Evolutionary conservation across 257 asterid species (phyloP), one percentile per base, ranked within the genome.

Genomic region (Gentiana dahurica): DNA sequence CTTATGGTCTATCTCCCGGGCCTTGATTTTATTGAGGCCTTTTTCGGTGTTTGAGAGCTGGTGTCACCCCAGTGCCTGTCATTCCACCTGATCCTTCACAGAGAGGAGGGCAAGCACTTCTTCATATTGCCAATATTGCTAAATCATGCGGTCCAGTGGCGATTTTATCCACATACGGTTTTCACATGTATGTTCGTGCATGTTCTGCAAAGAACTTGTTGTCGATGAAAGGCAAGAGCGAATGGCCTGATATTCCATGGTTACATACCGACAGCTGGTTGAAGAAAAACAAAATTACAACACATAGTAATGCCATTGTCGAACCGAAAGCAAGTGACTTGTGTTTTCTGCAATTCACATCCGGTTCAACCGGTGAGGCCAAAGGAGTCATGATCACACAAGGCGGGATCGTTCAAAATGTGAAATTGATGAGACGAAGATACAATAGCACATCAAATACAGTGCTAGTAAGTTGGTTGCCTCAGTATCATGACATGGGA

Each of bases 401-500:
- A 24, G 72, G 77, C 7, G 90, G 87, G 41, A 72, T 84, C 12
- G 74, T 81, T 55, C 94, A 81, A 59, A 84, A 84, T 35, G 94
- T 84, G 43, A 84, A 81, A 56, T 56, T 75, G 67, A 81, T 84
- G 94, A 55, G 83, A 44, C 68, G 62, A 45, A 71, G 65, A 55
- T 84, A 77, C 74, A 68, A 55, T 58, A 79, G 83, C 80, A 79
- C 87, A 35, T 66, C 85, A 6, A 79, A 59, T 35, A 81, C 90
- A 0, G 77, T 84, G 4, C 76, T 77, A 1, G 85, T 84, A 5
- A 24, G 24, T 48, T 84, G 94, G 90, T 59, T 84, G 36, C 94
- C 94, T 48, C 85, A 81, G 62, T 84, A 81, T 60, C 94, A 84
- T 55, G 94, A 79, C 70, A 84, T 81, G 94, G 94, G 94, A 61